Evolutionary conservation across 2,329 filamentous ascomycete genomes (phyloP), one percentile per base, ranked within the genome.

Genomic region (Grosmannia serpens): DNA sequence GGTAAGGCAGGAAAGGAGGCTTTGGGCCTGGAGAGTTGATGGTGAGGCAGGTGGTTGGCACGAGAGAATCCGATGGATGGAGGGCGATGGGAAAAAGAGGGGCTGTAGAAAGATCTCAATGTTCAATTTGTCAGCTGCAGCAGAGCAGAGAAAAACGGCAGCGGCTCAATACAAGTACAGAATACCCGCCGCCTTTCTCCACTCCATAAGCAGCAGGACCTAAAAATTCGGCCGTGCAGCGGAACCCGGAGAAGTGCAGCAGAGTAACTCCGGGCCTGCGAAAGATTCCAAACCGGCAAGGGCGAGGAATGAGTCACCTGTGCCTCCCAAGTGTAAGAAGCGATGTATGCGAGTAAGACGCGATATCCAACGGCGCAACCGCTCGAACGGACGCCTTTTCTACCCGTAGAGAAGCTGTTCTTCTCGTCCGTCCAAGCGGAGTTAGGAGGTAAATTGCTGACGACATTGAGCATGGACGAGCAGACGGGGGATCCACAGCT

Each of bases 101-200:
- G 65, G 64, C 60, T 59, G 29, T 57, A 58, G 44, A 59, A 62
- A 59, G 55, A 62, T 58, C 52, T 41, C 53, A 61, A 55, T 60
- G 56, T 60, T 63, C 57, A 65, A 67, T 67, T 67, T 67, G 66
- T 67, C 61, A 67, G 62, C 50, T 51, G 35, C 24, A 20, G 29
- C 31, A 35, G 35, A 35, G 29, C 29, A 44, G 22, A 24, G n/a
- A 20, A 51, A 10, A 31, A 1, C 4, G 17, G 17, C 9, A n/a
- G 38, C 41, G 41, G 20, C 17, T n/a, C n/a, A 44, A 44, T 44
- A 44, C 8, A 15, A 44, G 41, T 44, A 44, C 41, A n/a, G 4
- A 8, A n/a, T 41, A 20, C 6, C 31, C 10, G 6, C 31, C 10
- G 5, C 6, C 31, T 10, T 33, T 33, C 41, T 44, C 41, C 41